Evolutionary conservation across 768 basidiomycete genomes (phyloP), one percentile per base, ranked within the genome.

Genomic region (Phylloporus sp.): DNA sequence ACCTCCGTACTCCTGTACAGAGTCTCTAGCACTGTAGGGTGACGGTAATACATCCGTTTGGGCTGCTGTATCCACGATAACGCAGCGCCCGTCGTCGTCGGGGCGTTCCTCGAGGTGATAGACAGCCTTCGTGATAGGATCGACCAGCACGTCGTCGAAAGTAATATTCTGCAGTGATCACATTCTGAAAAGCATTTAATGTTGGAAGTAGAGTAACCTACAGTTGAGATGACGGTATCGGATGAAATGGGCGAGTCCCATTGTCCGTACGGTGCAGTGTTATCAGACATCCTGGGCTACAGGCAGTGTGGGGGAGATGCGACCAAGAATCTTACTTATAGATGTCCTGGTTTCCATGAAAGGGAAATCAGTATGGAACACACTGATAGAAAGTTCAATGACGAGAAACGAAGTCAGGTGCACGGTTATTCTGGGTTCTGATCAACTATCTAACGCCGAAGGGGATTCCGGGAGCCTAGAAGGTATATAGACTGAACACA

Each of bases 1-100:
- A 11, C 86, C 85, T 0, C 86, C 84, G 42, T 86, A 86, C 61
- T 84, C 84, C 24, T 84, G 76, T 0, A 86, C 84, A 7, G 67
- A 65, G 1, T 73, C 73, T 21, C 76, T 66, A 14, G 69, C 77
- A 59, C 75, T 82, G 72, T 74, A 84, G 0, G 67, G 69, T 23
- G 63, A 55, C 3, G 74, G 75, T 14, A 81, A 69, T 6, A 83
- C 61, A 45, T 86, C 83, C 43, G 62, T 61, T 13, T 40, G 14
- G 1, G 64, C 68, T 20, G 56, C 35, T 0, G 78, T 77, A 24
- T 77, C 64, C 8, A 87, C 73, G 14, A 86, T 62, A 0, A 80
- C 77, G 31, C 58, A 69, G 4, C 85, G 70, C 2, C 77, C 78
- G 6, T 26, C 5, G 14, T 52, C 53, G 9, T 40, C 29, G 2